Percentiles rank a stretch among this genome's conserved stretches.
Evolutionary conservation across 2,329 filamentous ascomycete species (phyloP).

Genomic region (Orbilia brochopaga): DNA sequence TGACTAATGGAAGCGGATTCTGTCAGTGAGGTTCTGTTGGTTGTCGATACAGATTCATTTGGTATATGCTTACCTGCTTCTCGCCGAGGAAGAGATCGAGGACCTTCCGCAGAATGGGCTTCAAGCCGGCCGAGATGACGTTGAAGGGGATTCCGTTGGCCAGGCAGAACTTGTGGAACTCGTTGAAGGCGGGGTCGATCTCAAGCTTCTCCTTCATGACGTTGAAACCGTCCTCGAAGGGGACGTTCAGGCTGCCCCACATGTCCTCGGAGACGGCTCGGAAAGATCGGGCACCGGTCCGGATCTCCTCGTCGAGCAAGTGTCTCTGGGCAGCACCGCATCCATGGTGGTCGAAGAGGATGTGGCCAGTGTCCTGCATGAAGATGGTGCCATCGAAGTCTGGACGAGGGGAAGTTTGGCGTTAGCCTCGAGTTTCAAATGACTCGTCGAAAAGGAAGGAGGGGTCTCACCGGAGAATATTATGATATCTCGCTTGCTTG

Average conservation of each 20-base stretch:
- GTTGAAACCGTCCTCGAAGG: constrained; percentile 71
- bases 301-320: constrained; percentile 69
- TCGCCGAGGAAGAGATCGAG: constrained; percentile 71
- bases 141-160: constrained; percentile 71
- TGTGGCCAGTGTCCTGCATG: constrained; percentile 73
- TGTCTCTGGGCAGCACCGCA: constrained; percentile 66
- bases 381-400: constrained; percentile 76
- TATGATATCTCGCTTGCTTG: constrained; percentile 59
- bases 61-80: constrained; percentile 58
- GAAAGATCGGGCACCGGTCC: constrained; percentile 70
- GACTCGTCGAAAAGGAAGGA: not conserved
- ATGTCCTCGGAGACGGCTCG: constrained; percentile 74
- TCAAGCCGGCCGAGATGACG: constrained; percentile 71
- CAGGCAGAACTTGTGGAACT: constrained; percentile 70
- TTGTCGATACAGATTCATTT: no score
- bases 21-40: not conserved
- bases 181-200: constrained; percentile 69
- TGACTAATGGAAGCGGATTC: constrained; percentile 57
- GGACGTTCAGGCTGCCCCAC: constrained; percentile 71
- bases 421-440: constrained; percentile 35
- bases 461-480: constrained; percentile 60
- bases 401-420: constrained; percentile 57
- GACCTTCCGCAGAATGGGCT: constrained; percentile 68
- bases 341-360: constrained; percentile 71
- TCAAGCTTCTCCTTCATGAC: constrained; percentile 68